Evolutionary conservation across 2,329 filamentous ascomycete species (phyloP).

Genomic region (Ceratocystis papillata): DNA sequence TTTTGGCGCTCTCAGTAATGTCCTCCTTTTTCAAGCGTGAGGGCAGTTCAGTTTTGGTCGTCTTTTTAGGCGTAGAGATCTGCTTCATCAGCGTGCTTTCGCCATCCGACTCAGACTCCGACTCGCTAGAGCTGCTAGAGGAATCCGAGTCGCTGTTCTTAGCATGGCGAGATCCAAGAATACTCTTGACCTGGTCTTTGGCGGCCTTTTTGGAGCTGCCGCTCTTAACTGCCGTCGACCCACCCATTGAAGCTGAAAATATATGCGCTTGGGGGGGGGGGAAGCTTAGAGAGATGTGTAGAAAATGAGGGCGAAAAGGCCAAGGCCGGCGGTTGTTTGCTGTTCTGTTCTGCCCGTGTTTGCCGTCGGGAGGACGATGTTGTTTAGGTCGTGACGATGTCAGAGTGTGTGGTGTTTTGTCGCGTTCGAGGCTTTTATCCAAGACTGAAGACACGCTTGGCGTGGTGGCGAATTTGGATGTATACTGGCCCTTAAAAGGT

Average conservation of each 20-base stretch:
- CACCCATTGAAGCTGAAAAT: slow-evolving; percentile 18
- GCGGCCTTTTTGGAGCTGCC: slow-evolving; percentile 22
- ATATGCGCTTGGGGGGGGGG: neutral
- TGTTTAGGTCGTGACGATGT: neutral
- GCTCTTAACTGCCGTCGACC: slow-evolving; percentile 15
- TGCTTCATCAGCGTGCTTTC: slow-evolving; percentile 24
- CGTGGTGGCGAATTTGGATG: neutral
- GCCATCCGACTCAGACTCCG: slow-evolving; percentile 28
- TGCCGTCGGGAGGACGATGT: neutral
- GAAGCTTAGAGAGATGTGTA: neutral
- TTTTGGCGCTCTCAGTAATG: slow-evolving; percentile 14
- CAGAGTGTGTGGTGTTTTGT: neutral
- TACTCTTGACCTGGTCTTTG: slow-evolving; percentile 26
- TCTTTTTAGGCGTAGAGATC: slow-evolving; percentile 25
- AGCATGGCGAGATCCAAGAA: slow-evolving; percentile 25
- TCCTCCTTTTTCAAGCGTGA: slow-evolving; percentile 19
- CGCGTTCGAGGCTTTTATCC: neutral
- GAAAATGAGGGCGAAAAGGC: neutral
- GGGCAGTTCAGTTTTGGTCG: slow-evolving; percentile 24
- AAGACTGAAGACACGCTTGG: neutral
- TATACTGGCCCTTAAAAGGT: neutral
- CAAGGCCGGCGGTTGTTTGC: neutral
- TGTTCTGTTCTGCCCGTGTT: neutral
- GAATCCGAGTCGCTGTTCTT: slow-evolving; percentile 26
- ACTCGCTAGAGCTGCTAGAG: slow-evolving; percentile 30